Evolutionary conservation across 805 yeast genomes (phyloP), one percentile per base, ranked within the genome.

Genomic region (Starmerella riodocensis): DNA sequence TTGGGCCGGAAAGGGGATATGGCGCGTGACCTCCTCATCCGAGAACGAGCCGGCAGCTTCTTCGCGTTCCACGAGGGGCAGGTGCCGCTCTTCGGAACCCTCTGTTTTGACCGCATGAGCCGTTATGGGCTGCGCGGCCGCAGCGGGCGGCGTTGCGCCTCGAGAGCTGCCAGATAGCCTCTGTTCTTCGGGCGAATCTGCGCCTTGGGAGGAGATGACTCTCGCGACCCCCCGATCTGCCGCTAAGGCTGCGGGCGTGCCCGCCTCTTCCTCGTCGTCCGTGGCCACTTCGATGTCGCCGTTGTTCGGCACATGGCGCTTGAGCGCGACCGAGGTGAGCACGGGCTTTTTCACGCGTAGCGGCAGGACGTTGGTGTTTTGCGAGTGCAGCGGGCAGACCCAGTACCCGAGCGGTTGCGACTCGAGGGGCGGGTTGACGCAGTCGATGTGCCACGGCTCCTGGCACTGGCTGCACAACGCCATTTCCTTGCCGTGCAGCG

Each of bases 401-500:
- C 52, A 48, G 27, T 41, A 39, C 3, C 51, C 47, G 12, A 36
- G 27, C 4, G 51, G 51, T 4, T 41, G 32, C 12, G 40, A 37
- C 27, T 40, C 44, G 20, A 43, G 22, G 1, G 48, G 51, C n/a
- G 49, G 50, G 26, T 38, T 38, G 4, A 40, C 38, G 38, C 49
- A 51, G 36, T 39, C 52, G 33, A 42, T 48, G 39, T 40, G 53
- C 52, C 41, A 51, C 6, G 47, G 33, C 46, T 48, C 34, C 70
- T 79, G 17, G 74, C 72, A 61, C 84, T 96, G 49, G 80, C 78
- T 2, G 95, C 97, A 58, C 94, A 91, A 61, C 73, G 76, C 97
- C 95, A 88, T 57, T 77, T 81, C 32, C 67, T 66, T 2, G 91
- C 82, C 16, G 17, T 63, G 59, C 38, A 78, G 60, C 0, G 84